phyloP scores from a whole-genome alignment of 2,329 filamentous ascomycete genomes.

The Atkinsonella hypoxylon region DNA sequence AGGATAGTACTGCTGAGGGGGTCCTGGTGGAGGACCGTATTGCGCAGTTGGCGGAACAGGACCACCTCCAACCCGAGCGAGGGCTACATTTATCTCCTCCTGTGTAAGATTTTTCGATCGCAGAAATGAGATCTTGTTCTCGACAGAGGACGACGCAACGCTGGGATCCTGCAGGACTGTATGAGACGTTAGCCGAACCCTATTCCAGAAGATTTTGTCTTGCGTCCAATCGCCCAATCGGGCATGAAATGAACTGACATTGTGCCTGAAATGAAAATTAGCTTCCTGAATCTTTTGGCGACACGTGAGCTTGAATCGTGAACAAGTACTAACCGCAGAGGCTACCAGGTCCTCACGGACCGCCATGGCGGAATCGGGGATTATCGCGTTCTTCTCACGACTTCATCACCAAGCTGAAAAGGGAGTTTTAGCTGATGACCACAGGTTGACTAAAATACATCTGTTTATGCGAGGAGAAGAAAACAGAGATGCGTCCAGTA shows the following conservation, averaged over 20 bases:
- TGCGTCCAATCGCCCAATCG: not conserved
- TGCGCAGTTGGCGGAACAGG: slow-evolving; percentile 28
- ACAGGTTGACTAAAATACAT: not conserved
- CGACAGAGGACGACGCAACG: slow-evolving; percentile 77
- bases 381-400: slow-evolving; percentile 10
- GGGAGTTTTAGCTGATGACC: slow-evolving; percentile 1
- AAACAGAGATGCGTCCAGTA: slow-evolving; percentile 12
- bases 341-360: slow-evolving; percentile 88
- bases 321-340: slow-evolving; percentile 51
- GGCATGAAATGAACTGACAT: slow-evolving; percentile 23
- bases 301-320: not conserved
- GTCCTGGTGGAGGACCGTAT: slow-evolving; percentile 29
- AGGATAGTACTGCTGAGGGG: slow-evolving; percentile 34
- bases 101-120: slow-evolving; percentile 95
- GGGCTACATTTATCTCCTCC: slow-evolving; percentile 80
- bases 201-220: not conserved
- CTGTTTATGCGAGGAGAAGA: slow-evolving; percentile 9
- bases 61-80: slow-evolving; percentile 61
- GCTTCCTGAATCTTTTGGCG: not conserved
- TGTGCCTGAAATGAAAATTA: slow-evolving; percentile 21
- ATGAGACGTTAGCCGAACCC: not conserved
- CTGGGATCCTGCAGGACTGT: slow-evolving; percentile 88
- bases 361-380: slow-evolving; percentile 42
- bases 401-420: slow-evolving; percentile 12
- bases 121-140: slow-evolving; percentile 85